Evolutionary conservation across 2,329 filamentous ascomycete genomes (phyloP), one percentile per base, ranked within the genome.

Genomic region (Penicillium sp.): DNA sequence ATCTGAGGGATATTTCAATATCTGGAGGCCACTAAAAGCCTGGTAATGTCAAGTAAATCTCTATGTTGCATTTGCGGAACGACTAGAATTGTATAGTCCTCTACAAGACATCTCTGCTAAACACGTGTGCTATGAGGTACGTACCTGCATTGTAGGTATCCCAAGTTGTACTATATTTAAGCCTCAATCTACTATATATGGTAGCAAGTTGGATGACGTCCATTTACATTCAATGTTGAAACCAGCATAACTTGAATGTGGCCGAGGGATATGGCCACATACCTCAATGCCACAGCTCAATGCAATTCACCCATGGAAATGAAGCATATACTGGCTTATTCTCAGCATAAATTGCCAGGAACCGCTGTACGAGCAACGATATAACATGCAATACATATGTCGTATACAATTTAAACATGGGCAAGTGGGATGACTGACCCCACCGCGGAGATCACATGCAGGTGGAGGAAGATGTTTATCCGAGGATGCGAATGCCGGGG

Each of bases 361-460:
- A 15, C 13, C 18, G 7, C 41, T 31, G 1, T 31, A 16, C 5
- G 8, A 23, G 18, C 31, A 35, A 44, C 16, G 25, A 34, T 29
- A 45, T 23, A 16, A 21, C 12, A 32, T 15, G 5, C 9, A 44
- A 32, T 35, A n/a, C 4, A 15, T 46, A 25, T 29, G 1, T 29
- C 3, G 29, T 29, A 29, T 29, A 29, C 29, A 34, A 35, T 31
- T 25, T 23, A 41, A 41, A 16, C n/a, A 40, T 21, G 18, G 18
- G 18, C 7, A 29, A 49, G 46, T 41, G 46, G 46, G 46, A 44
- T 27, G 12, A 40, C 25, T 27, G 48, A 35, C 48, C 46, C 48
- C 48, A 50, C 48, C 15, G 21, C 18, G 23, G 15, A 29, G 12
- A 50, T 50, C 48, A 50, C 23, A 50, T 50, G 48, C 38, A 35